These are phyloP conservation scores for Nissolia schottii DNA, from an alignment of 306 rosid genomes.

Conservation along the genomic window DNA sequence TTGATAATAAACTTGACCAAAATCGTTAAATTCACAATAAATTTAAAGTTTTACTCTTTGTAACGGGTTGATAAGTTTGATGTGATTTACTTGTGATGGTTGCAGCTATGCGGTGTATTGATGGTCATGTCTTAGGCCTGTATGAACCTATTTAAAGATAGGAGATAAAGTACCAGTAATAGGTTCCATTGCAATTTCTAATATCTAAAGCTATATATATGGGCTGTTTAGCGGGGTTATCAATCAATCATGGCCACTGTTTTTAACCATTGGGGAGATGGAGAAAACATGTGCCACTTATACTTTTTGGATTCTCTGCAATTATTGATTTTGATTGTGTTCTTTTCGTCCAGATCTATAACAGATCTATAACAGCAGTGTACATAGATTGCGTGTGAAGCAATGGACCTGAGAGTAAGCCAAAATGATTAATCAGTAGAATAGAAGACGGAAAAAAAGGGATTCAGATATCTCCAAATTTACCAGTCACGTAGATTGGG, in stretches of 20 bases:
- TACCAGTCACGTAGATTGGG: constrained; percentile 61
- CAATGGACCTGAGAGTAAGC: constrained; percentile 43
- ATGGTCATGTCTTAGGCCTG: constrained; percentile 80
- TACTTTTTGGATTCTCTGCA: constrained; percentile 44
- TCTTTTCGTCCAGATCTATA: constrained; percentile 46
- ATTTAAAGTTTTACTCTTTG: too few relatives aligned
- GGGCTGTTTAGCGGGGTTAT: background rate
- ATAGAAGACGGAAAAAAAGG: constrained; percentile 1
- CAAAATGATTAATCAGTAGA: background rate
- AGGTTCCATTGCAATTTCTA: constrained; percentile 3
- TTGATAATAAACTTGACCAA: too few relatives aligned
- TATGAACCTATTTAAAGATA: constrained; percentile 53
- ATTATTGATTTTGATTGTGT: constrained; percentile 58
- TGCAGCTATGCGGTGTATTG: constrained; percentile 68
- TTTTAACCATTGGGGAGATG: constrained; percentile 27
- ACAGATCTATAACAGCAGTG: constrained; percentile 44
- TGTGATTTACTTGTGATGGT: constrained; percentile 40
- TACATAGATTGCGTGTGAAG: constrained; percentile 52
- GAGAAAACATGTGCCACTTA: constrained; percentile 40
- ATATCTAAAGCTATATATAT: background rate
- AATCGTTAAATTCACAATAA: too few relatives aligned
- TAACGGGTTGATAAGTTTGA: background rate
- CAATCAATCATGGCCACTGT: constrained; percentile 18
- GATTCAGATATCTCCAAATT: constrained; percentile 14
- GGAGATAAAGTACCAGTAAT: constrained; percentile 15